Evolutionary conservation across 2,329 filamentous ascomycete genomes (phyloP), one percentile per base, ranked within the genome.

Genomic region (Colletotrichum lindemuthianum): DNA sequence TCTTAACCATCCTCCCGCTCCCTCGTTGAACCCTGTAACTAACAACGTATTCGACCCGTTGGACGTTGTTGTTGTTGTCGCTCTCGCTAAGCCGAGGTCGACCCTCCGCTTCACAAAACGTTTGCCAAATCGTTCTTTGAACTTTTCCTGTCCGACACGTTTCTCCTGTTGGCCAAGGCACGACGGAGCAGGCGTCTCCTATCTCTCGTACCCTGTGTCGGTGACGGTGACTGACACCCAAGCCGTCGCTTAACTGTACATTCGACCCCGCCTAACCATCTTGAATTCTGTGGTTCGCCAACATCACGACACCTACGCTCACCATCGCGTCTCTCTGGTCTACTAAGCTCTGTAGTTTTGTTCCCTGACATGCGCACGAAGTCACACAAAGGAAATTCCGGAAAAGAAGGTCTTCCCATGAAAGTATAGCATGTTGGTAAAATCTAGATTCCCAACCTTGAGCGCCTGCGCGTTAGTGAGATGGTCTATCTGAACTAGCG

Each of bases 11-110:
- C 37, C 50, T 11, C n/a, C 41, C 1, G 40, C 44, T 57, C 52
- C 58, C 36, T 61, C 58, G 58, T 47, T 16, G 32, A 52, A 63
- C 58, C 63, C 52, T 65, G 52, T 59, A 48, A 48, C 51, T 59
- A 48, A 48, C 51, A 6, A 24, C 10, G 6, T 8, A 16, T 61
- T 9, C 6, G 13, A n/a, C n/a, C n/a, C 47, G 12, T 36, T 12
- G 34, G 32, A n/a, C n/a, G n/a, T n/a, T 45, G 15, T 43, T 47
- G 13, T 39, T 52, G 39, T 48, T 65, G 50, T 61, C 11, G 52
- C 12, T 33, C 8, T 47, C 13, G 36, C 57, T 12, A 10, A 13
- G 57, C 39, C 61, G 51, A 53, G 48, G 15, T 8, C 24, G 34
- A 4, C 45, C 24, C 33, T 2, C 40, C 11, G 50, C 50, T 55